Evolutionary conservation across 805 yeast genomes (phyloP).

Genomic region (Saturnispora dispora): DNA sequence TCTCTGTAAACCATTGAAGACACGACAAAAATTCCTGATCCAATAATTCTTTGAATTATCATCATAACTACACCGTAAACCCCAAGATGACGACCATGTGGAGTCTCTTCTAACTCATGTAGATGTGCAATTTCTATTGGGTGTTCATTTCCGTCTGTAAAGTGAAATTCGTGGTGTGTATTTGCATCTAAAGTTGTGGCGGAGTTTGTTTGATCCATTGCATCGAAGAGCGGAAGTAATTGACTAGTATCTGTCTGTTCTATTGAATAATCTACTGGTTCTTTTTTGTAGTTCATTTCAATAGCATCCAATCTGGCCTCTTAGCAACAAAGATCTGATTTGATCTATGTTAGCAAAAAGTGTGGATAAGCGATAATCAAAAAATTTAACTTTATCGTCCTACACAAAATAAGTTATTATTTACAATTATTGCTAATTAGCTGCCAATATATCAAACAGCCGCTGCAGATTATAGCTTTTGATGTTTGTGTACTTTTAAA

Average conservation of each 20-base stretch:
- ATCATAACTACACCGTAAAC: constrained; percentile 54
- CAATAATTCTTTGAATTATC: constrained; percentile 61
- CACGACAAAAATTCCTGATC: constrained; percentile 71
- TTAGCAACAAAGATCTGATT: no score
- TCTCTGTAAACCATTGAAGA: constrained; percentile 59
- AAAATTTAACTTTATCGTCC: not conserved
- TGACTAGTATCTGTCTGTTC: not conserved
- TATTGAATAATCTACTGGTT: not conserved
- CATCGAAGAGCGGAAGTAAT: not conserved
- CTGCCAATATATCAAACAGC: not conserved
- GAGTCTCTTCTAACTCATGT: constrained; percentile 38
- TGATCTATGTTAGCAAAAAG: not conserved
- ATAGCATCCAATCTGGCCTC: not conserved
- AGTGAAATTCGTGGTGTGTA: not conserved
- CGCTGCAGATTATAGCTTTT: no score
- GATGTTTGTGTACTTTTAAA: not conserved
- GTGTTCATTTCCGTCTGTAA: not conserved
- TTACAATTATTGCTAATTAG: no score
- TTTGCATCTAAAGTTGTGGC: not conserved
- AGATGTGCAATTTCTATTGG: constrained; percentile 18
- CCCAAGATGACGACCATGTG: constrained; percentile 72
- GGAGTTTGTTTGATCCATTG: not conserved
- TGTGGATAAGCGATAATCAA: not conserved
- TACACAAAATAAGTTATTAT: not conserved
- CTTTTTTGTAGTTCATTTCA: not conserved